A percentile compares a stretch with the other conserved stretches of the same genome.
Conservation (phyloP, 352 stramenopile species). For the Phytophthora aleatoria region DNA sequence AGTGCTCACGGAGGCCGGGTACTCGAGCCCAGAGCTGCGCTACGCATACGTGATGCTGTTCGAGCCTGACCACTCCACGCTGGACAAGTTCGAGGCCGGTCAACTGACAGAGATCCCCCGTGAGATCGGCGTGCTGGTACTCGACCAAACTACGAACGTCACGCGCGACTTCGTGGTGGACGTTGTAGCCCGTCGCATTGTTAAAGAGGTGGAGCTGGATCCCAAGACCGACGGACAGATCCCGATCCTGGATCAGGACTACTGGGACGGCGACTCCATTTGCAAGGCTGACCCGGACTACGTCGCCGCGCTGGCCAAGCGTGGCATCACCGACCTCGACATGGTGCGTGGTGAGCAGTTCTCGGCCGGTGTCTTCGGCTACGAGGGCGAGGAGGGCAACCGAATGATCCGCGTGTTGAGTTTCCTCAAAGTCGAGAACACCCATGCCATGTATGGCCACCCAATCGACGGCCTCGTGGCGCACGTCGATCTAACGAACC, state of each 20-base stretch:
- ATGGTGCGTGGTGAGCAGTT: slow-evolving; percentile 48
- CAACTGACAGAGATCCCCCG: slow-evolving; percentile 41
- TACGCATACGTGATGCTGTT: slow-evolving; percentile 64
- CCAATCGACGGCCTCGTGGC: slow-evolving; percentile 53
- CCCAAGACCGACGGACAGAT: slow-evolving; percentile 50
- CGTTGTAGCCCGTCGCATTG: slow-evolving; percentile 34
- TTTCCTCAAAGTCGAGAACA: slow-evolving; percentile 43
- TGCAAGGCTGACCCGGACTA: slow-evolving; percentile 50
- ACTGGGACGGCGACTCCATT: slow-evolving; percentile 46
- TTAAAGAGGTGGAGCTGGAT: slow-evolving; percentile 42
- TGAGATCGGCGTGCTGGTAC: slow-evolving; percentile 46
- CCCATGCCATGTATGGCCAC: slow-evolving; percentile 57
- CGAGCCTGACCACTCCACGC: slow-evolving; percentile 49
- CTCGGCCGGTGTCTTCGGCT: slow-evolving; percentile 50
- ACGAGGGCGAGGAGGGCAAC: slow-evolving; percentile 42
- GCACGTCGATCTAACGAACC: slow-evolving; percentile 51
- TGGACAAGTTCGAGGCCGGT: slow-evolving; percentile 43
- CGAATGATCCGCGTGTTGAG: slow-evolving; percentile 59
- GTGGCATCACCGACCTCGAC: slow-evolving; percentile 51
- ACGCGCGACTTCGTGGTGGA: slow-evolving; percentile 48
- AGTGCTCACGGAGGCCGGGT: slow-evolving; percentile 45
- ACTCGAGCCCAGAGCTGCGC: slow-evolving; percentile 37
- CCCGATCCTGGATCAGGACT: slow-evolving; percentile 54
- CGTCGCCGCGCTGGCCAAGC: slow-evolving; percentile 43
- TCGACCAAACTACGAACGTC: slow-evolving; percentile 43